Evolutionary conservation across 495 filamentous ascomycete species (phyloP).

Genomic region (Penicillium roqueforti): DNA sequence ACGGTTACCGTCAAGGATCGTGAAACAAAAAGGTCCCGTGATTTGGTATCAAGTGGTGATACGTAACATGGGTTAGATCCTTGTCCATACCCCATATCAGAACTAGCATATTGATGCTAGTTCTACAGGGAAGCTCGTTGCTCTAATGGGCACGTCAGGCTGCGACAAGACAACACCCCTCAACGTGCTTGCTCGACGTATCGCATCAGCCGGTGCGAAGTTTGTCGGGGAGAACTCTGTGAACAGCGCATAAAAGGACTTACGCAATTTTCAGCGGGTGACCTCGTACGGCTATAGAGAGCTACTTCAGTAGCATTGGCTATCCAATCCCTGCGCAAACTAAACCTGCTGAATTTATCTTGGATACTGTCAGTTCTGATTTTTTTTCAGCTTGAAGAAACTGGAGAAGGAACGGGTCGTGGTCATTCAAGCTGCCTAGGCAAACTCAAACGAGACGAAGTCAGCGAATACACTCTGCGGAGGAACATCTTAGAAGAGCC

Average conservation of each 20-base stretch:
- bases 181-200: conserved; percentile 64
- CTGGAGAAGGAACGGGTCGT: conserved; percentile 29
- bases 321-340: conserved; percentile 58
- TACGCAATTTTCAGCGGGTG: conserved; percentile 39
- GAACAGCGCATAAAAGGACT: conserved; percentile 48
- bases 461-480: conserved; percentile 3
- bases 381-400: conserved; percentile 57
- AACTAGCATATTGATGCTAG: conserved; percentile 2
- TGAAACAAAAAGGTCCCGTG: conserved; percentile 52
- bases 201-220: conserved; percentile 43
- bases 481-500: conserved; percentile 12
- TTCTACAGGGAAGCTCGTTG: conserved; percentile 60
- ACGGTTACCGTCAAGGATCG: conserved; percentile 67
- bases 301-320: conserved; percentile 57
- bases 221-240: conserved; percentile 49
- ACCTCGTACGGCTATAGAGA: conserved; percentile 53
- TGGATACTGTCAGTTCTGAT: conserved; percentile 73
- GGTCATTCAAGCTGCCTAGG: conserved; percentile 32
- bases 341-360: conserved; percentile 74
- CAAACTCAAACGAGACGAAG: conserved; percentile 17
- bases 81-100: background rate
- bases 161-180: conserved; percentile 77
- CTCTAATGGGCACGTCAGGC: conserved; percentile 73
- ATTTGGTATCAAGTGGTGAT: conserved; percentile 29
- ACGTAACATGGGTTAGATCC: conserved; percentile 28